Conservation (phyloP, 108 stramenopile genomes). For the Parietichytrium sp. region DNA sequence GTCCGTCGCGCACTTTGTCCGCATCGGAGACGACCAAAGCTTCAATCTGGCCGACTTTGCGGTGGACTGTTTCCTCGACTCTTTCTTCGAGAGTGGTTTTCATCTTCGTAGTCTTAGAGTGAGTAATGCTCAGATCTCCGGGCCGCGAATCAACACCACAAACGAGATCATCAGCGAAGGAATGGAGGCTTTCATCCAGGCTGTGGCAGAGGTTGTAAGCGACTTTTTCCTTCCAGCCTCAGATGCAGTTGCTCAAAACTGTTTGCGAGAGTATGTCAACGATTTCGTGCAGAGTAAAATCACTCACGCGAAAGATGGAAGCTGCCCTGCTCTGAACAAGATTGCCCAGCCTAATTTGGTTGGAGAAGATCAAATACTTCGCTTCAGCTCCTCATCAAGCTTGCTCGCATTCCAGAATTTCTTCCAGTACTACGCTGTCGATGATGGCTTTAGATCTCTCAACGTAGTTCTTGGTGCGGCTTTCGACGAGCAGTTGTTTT, state of each 20-base stretch:
- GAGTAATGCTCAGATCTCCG: neutral
- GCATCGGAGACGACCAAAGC: neutral
- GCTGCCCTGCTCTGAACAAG: neutral
- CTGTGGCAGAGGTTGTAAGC: neutral
- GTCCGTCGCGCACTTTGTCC: neutral
- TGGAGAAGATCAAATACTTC: conserved; percentile 8
- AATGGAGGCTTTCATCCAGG: conserved; percentile 1
- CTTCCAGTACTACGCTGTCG: neutral
- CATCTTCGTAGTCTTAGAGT: neutral
- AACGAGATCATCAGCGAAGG: conserved; percentile 12
- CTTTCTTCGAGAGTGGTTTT: neutral
- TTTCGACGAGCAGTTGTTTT: neutral
- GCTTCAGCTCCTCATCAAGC: neutral
- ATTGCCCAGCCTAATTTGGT: neutral
- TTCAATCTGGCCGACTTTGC: neutral
- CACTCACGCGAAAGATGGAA: neutral
- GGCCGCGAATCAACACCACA: neutral
- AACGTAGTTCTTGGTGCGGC: conserved; percentile 1
- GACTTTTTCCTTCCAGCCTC: neutral
- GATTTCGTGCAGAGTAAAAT: too few species aligned
- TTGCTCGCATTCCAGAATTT: neutral
- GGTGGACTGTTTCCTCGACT: neutral
- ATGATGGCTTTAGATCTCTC: neutral
- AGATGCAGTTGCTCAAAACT: neutral
- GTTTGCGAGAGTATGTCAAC: conserved; percentile 26